Evolutionary conservation across 2,329 filamentous ascomycete species (phyloP), one percentile per base, ranked within the genome.

Genomic region (Zasmidium angulare): DNA sequence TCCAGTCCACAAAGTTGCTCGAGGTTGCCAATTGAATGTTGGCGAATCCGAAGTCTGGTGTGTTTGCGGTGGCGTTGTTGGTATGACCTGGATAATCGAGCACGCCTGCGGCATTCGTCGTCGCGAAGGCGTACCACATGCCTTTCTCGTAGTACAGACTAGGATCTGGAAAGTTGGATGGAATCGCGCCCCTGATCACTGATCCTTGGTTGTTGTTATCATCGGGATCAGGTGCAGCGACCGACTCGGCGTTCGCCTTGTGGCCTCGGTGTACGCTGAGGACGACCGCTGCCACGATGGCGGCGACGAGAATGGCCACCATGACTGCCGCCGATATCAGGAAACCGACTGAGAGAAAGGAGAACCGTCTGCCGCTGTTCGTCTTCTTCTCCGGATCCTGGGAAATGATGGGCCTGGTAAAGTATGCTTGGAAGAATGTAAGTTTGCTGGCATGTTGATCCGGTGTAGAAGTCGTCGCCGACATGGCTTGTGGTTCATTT

Each of bases 11-110:
- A 63, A 77, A 76, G 59, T 77, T 65, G 1, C 50, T 60, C 3
- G 74, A 75, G 2, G 68, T 73, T 4, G 76, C 76, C n/a, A 77
- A 60, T 53, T 77, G 76, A 11, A 78, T 67, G 31, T 74, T 73
- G 29, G 66, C 66, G 4, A 59, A 50, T 4, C 68, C 70, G 19
- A 67, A 67, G 1, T 63, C 51, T 2, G 50, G n/a, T n/a, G 55
- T 55, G 49, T 63, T 36, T 43, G 47, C 22, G 2, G 54, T 36
- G 1, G 63, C 57, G 24, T 67, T 23, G 61, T 50, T 40, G 60
- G 66, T 6, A 19, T 40, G 2, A 12, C 60, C 24, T 3, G 64
- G 48, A 31, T 55, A 55, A 2, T 62, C 24, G 3, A 73, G 59
- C 14, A 71, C 67, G 6, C 70, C 69, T 7, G 72, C 70, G 1